Conservation (phyloP, 2,329 filamentous ascomycete genomes). For the Aurifilum marmelostoma region DNA sequence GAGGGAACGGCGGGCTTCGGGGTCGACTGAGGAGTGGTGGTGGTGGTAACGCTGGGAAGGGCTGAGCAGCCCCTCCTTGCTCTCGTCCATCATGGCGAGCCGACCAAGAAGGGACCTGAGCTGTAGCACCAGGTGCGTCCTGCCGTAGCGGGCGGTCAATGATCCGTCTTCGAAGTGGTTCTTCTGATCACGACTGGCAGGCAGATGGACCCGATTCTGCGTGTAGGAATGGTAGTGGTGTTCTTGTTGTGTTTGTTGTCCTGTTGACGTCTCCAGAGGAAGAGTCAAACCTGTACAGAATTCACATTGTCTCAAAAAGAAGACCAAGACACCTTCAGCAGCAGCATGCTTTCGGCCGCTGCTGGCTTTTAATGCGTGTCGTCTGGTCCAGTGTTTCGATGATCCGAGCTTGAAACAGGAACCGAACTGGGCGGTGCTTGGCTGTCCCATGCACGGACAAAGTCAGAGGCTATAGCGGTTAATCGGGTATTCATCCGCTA, state of each 20-base stretch:
- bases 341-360: not conserved
- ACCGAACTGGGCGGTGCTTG: not conserved
- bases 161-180: not conserved
- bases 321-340: not conserved
- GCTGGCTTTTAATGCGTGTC: not conserved
- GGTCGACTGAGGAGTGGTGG: slow-evolving; percentile 4
- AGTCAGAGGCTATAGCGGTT: not conserved
- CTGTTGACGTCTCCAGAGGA: not conserved
- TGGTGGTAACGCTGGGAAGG: slow-evolving; percentile 19
- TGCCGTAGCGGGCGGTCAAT: not conserved
- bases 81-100: slow-evolving; percentile 23
- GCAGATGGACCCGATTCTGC: not conserved
- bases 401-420: slow-evolving; percentile 1
- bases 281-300: not conserved
- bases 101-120: not conserved
- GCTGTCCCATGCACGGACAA: slow-evolving; percentile 1
- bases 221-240: not conserved
- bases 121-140: not conserved
- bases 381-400: slow-evolving; percentile 4
- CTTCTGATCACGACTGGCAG: not conserved
- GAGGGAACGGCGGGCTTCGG: slow-evolving; percentile 18
- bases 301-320: not conserved
- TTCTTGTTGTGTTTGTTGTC: not conserved
- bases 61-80: slow-evolving; percentile 28
- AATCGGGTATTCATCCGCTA: not conserved